Base-by-base conservation (phyloP, 2,329 filamentous ascomycete species). In the Hypoxylon sp. region DNA sequence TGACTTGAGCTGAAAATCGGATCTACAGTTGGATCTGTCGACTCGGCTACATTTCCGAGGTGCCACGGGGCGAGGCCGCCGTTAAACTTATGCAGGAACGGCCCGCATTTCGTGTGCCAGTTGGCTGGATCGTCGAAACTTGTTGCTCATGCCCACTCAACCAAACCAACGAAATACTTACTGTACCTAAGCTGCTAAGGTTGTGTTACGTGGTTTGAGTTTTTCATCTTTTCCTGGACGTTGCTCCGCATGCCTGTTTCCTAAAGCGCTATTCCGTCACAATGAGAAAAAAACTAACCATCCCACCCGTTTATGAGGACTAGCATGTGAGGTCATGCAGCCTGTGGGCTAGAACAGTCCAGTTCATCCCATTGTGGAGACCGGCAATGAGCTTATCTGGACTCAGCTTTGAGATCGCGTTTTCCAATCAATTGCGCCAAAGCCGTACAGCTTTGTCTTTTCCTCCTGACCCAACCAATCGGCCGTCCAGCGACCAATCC, bases 401-500 rank as follows among this genome's bases (percentile, higher is more conserved):
- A 52, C 48, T 55, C 40, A 41, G 40, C 40, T 55, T 19, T 50
- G 41, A 38, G 40, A 19, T 32, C 9, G 21, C 34, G 41, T 45
- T 45, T 44, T 40, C 34, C 21, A 45, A 51, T 59, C 46, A 88
- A 67, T 86, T 83, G 61, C 82, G 77, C 85, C 85, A 89, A 30
- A 87, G 71, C 60, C 84, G 76, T 13, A 88, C 83, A 2, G 84
- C 84, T 71, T 96, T 97, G 71, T 99, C 94, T 69, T 93, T 93
- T 7, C 94, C 94, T 45, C 92, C 94, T 69, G 91, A 96, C 12
- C 87, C 91, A 11, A 97, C 92, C 63, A 87, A 86, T 62, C 90
- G 83, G 6, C 94, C 94, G 69, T 97, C 92, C 0, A 91, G 88
- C 62, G 89, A 92, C 94, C 93, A 97, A 69, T 97, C 93, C 8